Evolutionary conservation across 108 stramenopile genomes (phyloP).

Genomic region (Thalassiosira profunda): DNA sequence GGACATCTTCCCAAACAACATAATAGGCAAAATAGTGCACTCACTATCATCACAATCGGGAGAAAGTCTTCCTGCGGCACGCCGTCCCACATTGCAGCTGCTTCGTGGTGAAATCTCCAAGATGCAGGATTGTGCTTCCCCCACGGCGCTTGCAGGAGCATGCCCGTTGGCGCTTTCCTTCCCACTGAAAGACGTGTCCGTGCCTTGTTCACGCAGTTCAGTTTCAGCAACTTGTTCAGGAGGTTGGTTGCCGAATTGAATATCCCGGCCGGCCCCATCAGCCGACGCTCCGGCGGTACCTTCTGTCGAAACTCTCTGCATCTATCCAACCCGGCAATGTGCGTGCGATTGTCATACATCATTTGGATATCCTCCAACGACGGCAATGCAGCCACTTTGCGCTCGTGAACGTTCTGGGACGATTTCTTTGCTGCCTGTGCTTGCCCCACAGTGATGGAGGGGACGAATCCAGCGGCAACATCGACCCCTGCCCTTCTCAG

Average conservation of each 20-base stretch:
- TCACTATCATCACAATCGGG: constrained; percentile 84
- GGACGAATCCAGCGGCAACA: constrained; percentile 19
- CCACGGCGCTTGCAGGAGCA: constrained; percentile 76
- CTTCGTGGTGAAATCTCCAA: constrained; percentile 42
- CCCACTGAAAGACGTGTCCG: too few species aligned
- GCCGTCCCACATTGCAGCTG: not conserved
- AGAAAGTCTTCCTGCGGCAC: constrained; percentile 44
- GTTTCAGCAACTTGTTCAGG: constrained; percentile 21
- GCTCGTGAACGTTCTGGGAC: not conserved
- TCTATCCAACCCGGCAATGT: constrained; percentile 69
- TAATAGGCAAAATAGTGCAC: too few species aligned
- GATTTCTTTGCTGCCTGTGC: not conserved
- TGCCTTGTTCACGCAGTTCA: constrained; percentile 37
- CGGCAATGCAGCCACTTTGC: constrained; percentile 26
- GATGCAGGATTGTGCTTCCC: constrained; percentile 83
- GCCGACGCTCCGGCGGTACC: constrained; percentile 48
- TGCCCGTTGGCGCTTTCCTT: constrained; percentile 28
- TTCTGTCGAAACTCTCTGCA: constrained; percentile 64
- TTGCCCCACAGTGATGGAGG: constrained; percentile 7
- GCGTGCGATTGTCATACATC: constrained; percentile 65
- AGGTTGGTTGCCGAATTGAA: constrained; percentile 55
- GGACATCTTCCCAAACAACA: too few species aligned
- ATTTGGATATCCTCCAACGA: constrained; percentile 49
- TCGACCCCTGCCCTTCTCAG: constrained; percentile 36
- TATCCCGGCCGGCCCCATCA: constrained; percentile 60